Evolutionary conservation across 768 basidiomycete genomes (phyloP).

Genomic region (Collybia mongolica): DNA sequence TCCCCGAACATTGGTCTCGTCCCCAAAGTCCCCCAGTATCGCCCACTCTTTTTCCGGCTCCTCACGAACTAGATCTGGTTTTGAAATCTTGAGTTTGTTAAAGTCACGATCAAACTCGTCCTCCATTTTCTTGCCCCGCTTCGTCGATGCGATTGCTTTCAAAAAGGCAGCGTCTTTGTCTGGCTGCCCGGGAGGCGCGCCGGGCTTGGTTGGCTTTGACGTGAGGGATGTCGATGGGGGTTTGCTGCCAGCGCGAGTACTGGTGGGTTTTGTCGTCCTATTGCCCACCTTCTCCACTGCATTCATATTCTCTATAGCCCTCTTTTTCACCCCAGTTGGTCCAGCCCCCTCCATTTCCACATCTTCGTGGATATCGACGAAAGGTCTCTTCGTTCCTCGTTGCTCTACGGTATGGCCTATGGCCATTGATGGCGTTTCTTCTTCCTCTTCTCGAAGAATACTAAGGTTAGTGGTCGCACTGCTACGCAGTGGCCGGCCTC

Average conservation of each 20-base stretch:
- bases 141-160: slow-evolving; percentile 72
- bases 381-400: slow-evolving; percentile 37
- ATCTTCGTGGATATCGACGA: slow-evolving; percentile 35
- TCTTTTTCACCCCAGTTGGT: slow-evolving; percentile 36
- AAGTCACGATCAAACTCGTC: slow-evolving; percentile 79
- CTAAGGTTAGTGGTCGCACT: slow-evolving; percentile 16
- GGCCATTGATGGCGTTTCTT: slow-evolving; percentile 37
- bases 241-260: slow-evolving; percentile 15
- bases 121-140: slow-evolving; percentile 64
- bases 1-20: slow-evolving; percentile 58
- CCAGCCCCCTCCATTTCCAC: slow-evolving; percentile 29
- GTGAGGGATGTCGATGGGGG: slow-evolving; percentile 21
- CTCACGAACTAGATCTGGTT: slow-evolving; percentile 50
- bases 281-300: slow-evolving; percentile 22
- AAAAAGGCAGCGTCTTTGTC: slow-evolving; percentile 72
- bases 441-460: slow-evolving; percentile 52
- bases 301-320: slow-evolving; percentile 39
- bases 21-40: slow-evolving; percentile 63
- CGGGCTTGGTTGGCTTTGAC: slow-evolving; percentile 21
- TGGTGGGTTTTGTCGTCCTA: slow-evolving; percentile 1
- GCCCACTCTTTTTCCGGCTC: slow-evolving; percentile 56
- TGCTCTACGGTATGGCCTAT: slow-evolving; percentile 11
- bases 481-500: slow-evolving; percentile 13
- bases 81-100: slow-evolving; percentile 70
- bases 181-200: slow-evolving; percentile 43